Base-by-base conservation (phyloP, 2,329 filamentous ascomycete genomes). In the Torrubiellomyces zombiae region DNA sequence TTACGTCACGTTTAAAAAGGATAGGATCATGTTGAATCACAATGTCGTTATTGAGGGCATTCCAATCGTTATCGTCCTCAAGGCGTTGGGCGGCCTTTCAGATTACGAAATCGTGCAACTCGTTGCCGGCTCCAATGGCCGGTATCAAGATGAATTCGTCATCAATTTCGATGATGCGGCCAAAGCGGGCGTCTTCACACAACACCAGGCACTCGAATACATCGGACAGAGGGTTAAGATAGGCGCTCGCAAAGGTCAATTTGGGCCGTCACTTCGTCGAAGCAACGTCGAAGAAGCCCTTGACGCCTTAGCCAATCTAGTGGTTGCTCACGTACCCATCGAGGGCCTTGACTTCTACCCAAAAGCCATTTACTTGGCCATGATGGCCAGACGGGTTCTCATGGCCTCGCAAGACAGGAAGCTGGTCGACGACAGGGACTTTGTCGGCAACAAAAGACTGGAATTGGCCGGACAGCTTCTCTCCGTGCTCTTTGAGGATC, bases 391-490 rank as follows among this genome's bases (percentile, higher is more conserved):
- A n/a, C 71, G 85, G 48, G 85, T 95, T 4, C 55, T 98, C 24
- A 93, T 95, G 79, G 85, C 85, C 2, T 76, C 83, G 43, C 78
- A 89, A 31, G 81, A 98, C 43, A 69, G 79, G 2, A 82, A 77
- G 28, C 60, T 95, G 26, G 82, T 98, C 2, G 89, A 98, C 39
- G 89, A 98, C 47, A 70, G 89, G 44, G 91, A 98, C 53, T 98
- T 95, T 43, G 83, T 98, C 16, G 89, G 89, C 36, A 98, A 98
- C 56, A 98, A 98, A 55, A 73, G 89, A 31, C 60, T 98, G 21
- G 89, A 98, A 50, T 52, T 98, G 52, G 91, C 91, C 27, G 89
- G 89, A 1, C 89, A 95, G 51, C 74, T 98, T 45, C 57, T 98
- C 32, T 85, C 89, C 3, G 63, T 98, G 1, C 63, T 98, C 0